Evolutionary conservation across 2,329 filamentous ascomycete genomes (phyloP).

Genomic region (Penicillium capsulatum): DNA sequence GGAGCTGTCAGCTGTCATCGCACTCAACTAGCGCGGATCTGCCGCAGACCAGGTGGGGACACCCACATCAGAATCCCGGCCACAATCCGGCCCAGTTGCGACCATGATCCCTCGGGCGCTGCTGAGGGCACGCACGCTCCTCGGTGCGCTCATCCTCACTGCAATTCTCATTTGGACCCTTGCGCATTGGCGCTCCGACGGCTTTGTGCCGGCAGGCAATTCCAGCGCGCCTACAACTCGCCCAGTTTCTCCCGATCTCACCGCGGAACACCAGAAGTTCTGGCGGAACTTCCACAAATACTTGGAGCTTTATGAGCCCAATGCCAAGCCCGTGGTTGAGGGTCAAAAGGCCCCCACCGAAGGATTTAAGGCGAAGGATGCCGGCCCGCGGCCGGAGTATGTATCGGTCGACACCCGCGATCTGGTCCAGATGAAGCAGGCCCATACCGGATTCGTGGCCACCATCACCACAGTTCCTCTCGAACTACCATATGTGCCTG

Average conservation of each 20-base stretch:
- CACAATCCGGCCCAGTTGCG: conserved; percentile 13
- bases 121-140: conserved; percentile 13
- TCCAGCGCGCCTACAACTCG: background rate
- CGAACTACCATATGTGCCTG: conserved; percentile 32
- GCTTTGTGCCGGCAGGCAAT: background rate
- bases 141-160: conserved; percentile 5
- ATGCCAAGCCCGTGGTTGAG: conserved; percentile 15
- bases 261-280: conserved; percentile 20
- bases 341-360: conserved; percentile 14
- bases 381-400: conserved; percentile 7
- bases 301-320: conserved; percentile 30
- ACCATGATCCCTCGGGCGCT: conserved; percentile 6
- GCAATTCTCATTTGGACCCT: conserved; percentile 9
- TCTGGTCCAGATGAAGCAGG: conserved; percentile 26
- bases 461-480: conserved; percentile 26
- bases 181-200: conserved; percentile 6
- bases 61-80: too few species aligned
- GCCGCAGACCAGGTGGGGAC: too few species aligned
- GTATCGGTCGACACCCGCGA: conserved; percentile 9
- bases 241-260: conserved; percentile 5
- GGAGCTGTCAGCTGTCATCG: too few species aligned
- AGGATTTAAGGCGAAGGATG: conserved; percentile 11
- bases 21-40: too few species aligned
- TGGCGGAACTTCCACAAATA: conserved; percentile 34
- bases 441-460: conserved; percentile 35